phyloP scores from a whole-genome alignment of 768 basidiomycete species.

The Kwoniella bestiolae region DNA sequence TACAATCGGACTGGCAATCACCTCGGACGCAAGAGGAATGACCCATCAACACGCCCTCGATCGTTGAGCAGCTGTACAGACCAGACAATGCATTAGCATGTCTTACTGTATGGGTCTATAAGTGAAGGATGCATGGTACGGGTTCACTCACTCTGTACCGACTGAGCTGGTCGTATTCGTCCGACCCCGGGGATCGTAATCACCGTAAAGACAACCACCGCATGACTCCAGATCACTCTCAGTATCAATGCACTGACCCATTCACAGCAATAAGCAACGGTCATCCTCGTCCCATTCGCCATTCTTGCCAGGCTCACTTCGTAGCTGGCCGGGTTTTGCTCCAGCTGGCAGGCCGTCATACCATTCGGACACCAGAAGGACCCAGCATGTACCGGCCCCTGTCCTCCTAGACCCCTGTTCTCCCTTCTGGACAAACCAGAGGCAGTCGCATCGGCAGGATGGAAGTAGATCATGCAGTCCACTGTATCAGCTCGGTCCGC shows the following conservation, averaged over 20 bases:
- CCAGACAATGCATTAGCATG: background rate
- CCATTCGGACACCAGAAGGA: background rate
- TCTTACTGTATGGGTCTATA: background rate
- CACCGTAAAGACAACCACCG: background rate
- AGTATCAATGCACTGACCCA: background rate
- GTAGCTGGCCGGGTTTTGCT: background rate
- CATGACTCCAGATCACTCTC: background rate
- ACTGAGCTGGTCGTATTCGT: background rate
- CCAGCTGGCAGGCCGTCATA: background rate
- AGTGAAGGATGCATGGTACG: too few species aligned
- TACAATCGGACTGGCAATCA: background rate
- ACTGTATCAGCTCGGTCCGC: background rate
- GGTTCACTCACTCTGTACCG: slow-evolving; percentile 1
- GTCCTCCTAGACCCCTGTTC: background rate
- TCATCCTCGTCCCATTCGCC: too few species aligned
- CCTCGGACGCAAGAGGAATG: background rate
- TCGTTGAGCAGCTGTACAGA: background rate
- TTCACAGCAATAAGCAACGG: background rate
- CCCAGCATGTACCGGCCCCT: background rate
- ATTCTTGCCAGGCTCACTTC: background rate
- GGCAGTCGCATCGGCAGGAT: background rate
- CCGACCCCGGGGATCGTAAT: background rate
- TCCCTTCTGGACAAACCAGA: background rate
- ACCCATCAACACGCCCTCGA: background rate
- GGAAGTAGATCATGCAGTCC: background rate